These are phyloP conservation scores for Backusella morwellensis DNA, from an alignment of 192 early-diverging fungal species.

Conservation along the genomic window DNA sequence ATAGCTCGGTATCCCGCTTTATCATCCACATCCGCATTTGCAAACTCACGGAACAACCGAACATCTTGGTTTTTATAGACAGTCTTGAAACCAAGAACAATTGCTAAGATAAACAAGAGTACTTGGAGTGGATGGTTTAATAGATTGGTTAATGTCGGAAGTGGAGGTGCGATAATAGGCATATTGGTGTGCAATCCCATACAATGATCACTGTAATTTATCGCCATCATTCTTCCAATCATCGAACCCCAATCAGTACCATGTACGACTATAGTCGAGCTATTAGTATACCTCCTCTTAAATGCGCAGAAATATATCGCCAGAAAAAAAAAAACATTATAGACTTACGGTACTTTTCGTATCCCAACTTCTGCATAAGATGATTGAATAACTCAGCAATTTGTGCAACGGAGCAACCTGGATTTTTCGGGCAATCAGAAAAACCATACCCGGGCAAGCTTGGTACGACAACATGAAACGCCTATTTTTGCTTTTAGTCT, in stretches of 20 bases:
- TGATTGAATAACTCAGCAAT: constrained; percentile 18
- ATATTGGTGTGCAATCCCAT: constrained; percentile 13
- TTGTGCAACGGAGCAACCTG: constrained; percentile 9
- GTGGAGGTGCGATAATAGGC: constrained; percentile 7
- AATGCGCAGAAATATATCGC: no score
- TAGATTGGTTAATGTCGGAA: background rate
- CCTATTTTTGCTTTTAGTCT: background rate
- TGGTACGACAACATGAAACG: constrained; percentile 64
- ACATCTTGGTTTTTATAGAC: constrained; percentile 1
- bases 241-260: constrained; percentile 28
- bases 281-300: no score
- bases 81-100: constrained; percentile 2
- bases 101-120: background rate
- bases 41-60: background rate
- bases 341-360: constrained; percentile 11
- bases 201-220: constrained; percentile 8
- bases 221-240: constrained; percentile 10
- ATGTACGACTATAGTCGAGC: constrained; percentile 10
- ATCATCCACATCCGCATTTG: background rate
- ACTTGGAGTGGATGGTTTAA: constrained; percentile 3
- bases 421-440: constrained; percentile 30
- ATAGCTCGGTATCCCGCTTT: constrained; percentile 25
- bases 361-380: constrained; percentile 33
- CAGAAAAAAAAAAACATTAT: no score
- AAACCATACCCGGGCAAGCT: constrained; percentile 66